These are phyloP conservation scores for Zopfochytrium polystomum DNA, from an alignment of 371 early-diverging fungal species.

Conservation along the genomic window DNA sequence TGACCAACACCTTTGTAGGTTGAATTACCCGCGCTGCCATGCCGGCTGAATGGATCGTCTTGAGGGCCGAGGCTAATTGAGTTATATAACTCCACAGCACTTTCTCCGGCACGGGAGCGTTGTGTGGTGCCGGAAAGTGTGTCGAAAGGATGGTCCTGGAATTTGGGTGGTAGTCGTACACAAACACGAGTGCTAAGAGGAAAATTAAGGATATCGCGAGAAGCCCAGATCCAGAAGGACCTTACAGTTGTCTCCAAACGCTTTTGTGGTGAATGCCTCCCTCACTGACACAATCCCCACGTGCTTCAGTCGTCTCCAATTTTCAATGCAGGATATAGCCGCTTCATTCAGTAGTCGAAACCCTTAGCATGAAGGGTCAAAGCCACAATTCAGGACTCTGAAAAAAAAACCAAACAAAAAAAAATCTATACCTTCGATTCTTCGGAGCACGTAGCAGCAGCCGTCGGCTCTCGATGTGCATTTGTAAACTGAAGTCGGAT, in stretches of 20 bases:
- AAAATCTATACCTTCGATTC: constrained; percentile 67
- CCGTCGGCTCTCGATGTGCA: constrained; percentile 81
- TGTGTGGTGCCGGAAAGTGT: constrained; percentile 49
- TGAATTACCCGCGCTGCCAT: constrained; percentile 76
- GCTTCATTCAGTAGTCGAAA: constrained; percentile 73
- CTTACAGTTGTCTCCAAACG: constrained; percentile 90
- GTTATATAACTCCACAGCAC: constrained; percentile 83
- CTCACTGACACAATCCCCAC: constrained; percentile 80
- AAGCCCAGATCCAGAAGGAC: constrained; percentile 9
- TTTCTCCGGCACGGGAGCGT: constrained; percentile 60
- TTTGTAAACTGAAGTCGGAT: constrained; percentile 79
- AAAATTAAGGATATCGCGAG: background rate
- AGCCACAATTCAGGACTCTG: background rate
- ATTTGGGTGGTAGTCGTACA: constrained; percentile 88
- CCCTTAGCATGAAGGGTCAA: constrained; percentile 35
- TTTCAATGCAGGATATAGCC: constrained; percentile 78
- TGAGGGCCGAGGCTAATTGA: constrained; percentile 81
- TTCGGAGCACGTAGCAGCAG: constrained; percentile 70
- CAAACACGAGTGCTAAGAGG: constrained; percentile 68
- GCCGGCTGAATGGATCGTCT: constrained; percentile 74
- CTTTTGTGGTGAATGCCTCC: constrained; percentile 93
- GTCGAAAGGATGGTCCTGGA: constrained; percentile 68
- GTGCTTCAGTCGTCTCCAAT: constrained; percentile 78
- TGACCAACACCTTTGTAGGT: constrained; percentile 76
- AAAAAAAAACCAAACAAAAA: background rate